Evolutionary conservation across 228 moss, liverwort and hornwort genomes (phyloP).

Genomic region (Sphagnum magellanicum): DNA sequence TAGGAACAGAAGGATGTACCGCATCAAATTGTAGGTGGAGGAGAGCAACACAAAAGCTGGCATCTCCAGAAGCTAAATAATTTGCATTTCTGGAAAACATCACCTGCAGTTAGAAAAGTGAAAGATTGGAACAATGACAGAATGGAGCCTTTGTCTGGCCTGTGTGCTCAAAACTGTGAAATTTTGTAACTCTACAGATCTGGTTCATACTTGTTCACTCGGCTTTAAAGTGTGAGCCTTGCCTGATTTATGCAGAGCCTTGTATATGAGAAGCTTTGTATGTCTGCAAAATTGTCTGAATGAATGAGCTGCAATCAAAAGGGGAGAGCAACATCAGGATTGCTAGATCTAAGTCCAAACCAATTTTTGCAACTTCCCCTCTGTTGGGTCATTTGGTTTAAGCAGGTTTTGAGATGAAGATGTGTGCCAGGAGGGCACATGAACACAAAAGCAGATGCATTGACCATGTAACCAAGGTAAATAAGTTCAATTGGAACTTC

Average conservation of each 20-base stretch:
- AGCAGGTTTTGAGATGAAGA: too few species aligned
- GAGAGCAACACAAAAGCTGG: slow-evolving; percentile 40
- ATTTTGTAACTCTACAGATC: too few species aligned
- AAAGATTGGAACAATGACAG: too few species aligned
- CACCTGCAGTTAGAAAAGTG: slow-evolving; percentile 12
- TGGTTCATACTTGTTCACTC: too few species aligned
- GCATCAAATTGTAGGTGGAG: slow-evolving; percentile 29
- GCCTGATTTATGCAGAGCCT: slow-evolving; percentile 42
- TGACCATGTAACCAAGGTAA: neutral
- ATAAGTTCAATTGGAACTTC: neutral
- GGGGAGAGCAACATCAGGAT: neutral
- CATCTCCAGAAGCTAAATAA: slow-evolving; percentile 44
- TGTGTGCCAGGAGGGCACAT: too few species aligned
- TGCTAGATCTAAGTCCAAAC: neutral
- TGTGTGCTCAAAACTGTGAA: too few species aligned
- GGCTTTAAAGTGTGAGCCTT: slow-evolving; percentile 10
- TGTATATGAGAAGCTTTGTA: slow-evolving; percentile 59
- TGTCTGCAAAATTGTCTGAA: slow-evolving; percentile 25
- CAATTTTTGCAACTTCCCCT: neutral
- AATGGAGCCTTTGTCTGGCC: too few species aligned
- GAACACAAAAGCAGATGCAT: neutral
- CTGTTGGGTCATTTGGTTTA: too few species aligned
- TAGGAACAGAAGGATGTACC: neutral
- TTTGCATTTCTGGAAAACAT: slow-evolving; percentile 37
- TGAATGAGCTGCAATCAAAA: slow-evolving; percentile 21